Base-by-base conservation (phyloP, 768 basidiomycete species). In the Tricholoma terreum region DNA sequence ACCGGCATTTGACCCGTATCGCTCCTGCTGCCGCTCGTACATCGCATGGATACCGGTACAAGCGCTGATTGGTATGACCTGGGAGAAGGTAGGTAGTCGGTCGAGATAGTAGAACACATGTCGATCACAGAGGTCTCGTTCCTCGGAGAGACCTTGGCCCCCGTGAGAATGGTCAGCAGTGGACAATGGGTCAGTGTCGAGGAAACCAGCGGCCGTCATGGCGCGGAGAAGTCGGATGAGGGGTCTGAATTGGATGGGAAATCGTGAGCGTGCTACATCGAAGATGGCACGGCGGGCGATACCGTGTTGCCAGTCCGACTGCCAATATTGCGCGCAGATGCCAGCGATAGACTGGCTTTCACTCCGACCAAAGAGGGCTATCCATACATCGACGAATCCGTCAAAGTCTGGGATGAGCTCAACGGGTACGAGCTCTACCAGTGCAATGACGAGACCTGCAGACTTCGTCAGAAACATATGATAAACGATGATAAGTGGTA, bases 251-350 rank as follows among this genome's bases (percentile, higher is more conserved):
- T 92, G 86, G 30, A 92, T 80, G 2, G 94, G 94, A 71, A 94
- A 98, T 2, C 91, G 83, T 8, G 89, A 82, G 3, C 89, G 82
- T 6, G 89, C 84, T 21, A 92, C 85, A 58, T 94, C 92, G 54
- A 98, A 82, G 50, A 95, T 81, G 34, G 90, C 89, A 24, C 89
- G 83, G 30, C 93, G 89, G 17, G 85, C 74, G 3, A 80, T 78
- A 48, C 84, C 84, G 35, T 80, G 76, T 36, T 83, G 74, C 84
- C 85, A 90, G 65, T 94, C 92, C 1, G 75, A 77, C 53, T 85
- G 78, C 93, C 94, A 98, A 69, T 84, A 95, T 62, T 94, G 91
- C 5, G 80, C 75, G 61, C 87, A 89, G 58, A 96, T 85, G 2
- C 82, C 83, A 10, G 81, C 76, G 22, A 89, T 78, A 27, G 90